Percentiles rank a stretch among this genome's conserved stretches.
Evolutionary conservation across 2,329 filamentous ascomycete species (phyloP).

Genomic region (Tolypocladium cylindrosporum): DNA sequence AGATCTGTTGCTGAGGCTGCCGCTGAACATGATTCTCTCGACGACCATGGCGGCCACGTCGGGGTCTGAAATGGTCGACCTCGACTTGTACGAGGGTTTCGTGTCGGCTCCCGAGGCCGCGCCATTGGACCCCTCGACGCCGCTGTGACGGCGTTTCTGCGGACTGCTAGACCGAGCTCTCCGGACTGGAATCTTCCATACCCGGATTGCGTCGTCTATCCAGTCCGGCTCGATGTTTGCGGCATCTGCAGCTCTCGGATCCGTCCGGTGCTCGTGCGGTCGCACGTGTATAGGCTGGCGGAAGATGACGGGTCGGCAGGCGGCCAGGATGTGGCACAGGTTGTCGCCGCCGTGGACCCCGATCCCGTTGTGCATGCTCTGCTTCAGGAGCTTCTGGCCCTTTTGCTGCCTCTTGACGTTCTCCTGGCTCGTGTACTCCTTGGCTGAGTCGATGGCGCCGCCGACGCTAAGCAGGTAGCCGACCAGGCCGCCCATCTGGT

Average conservation of each 20-base stretch:
- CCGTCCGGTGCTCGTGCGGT: constrained; percentile 54
- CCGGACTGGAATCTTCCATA: constrained; percentile 66
- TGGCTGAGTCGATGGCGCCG: constrained; percentile 46
- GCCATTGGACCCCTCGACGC: constrained; percentile 7
- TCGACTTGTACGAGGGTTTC: not conserved
- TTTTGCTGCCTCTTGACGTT: constrained; percentile 31
- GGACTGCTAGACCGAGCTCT: constrained; percentile 22
- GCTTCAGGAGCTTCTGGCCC: constrained; percentile 18
- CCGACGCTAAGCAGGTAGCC: constrained; percentile 80
- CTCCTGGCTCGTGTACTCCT: constrained; percentile 26
- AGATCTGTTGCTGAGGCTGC: constrained; percentile 13
- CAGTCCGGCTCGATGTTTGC: constrained; percentile 49
- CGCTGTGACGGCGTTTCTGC: constrained; percentile 20
- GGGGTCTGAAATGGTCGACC: constrained; percentile 16
- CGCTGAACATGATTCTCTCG: constrained; percentile 26
- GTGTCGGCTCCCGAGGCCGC: not conserved
- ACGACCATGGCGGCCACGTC: constrained; percentile 19
- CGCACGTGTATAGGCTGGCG: constrained; percentile 69
- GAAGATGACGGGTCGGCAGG: constrained; percentile 75
- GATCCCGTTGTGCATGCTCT: constrained; percentile 26
- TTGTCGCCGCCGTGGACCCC: constrained; percentile 76
- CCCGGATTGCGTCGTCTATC: constrained; percentile 64
- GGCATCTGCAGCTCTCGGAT: constrained; percentile 22
- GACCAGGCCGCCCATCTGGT: constrained; percentile 67
- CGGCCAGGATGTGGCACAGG: constrained; percentile 70